phyloP scores from a whole-genome alignment of 306 rosid genomes.

The Dryas drummondii region DNA sequence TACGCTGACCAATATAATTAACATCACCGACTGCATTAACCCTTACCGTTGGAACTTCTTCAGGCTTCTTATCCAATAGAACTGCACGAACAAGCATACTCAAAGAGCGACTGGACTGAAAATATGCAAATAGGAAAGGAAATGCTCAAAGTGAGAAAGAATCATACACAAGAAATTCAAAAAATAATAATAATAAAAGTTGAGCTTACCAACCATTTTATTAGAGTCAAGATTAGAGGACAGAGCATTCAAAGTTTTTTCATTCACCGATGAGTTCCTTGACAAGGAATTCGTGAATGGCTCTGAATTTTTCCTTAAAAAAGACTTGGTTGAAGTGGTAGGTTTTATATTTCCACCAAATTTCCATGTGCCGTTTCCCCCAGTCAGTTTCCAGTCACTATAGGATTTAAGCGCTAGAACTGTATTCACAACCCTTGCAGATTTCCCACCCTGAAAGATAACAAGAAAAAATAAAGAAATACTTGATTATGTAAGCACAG shows the following conservation, averaged over 20 bases:
- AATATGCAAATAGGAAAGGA: not conserved
- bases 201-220: slow-evolving; percentile 78
- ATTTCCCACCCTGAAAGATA: slow-evolving; percentile 74
- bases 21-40: slow-evolving; percentile 7
- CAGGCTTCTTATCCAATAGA: slow-evolving; percentile 81
- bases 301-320: slow-evolving; percentile 77
- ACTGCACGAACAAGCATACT: slow-evolving; percentile 72
- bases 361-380: slow-evolving; percentile 81
- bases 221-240: slow-evolving; percentile 58
- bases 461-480: slow-evolving; percentile 2
- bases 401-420: slow-evolving; percentile 87
- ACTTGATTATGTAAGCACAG: slow-evolving; percentile 13
- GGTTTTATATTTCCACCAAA: slow-evolving; percentile 83
- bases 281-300: slow-evolving; percentile 78
- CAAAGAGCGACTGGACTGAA: slow-evolving; percentile 65
- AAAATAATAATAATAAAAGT: slow-evolving; percentile 1
- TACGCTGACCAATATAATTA: slow-evolving; percentile 1
- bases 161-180: slow-evolving; percentile 19
- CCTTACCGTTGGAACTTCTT: slow-evolving; percentile 83
- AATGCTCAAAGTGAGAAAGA: slow-evolving; percentile 8
- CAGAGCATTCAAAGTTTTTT: slow-evolving; percentile 40
- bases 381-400: slow-evolving; percentile 81
- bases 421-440: slow-evolving; percentile 72
- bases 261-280: slow-evolving; percentile 63
- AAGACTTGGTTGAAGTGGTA: slow-evolving; percentile 47